A percentile compares a stretch with the other conserved stretches of the same genome.
Evolutionary conservation across 768 basidiomycete genomes (phyloP).

Genomic region (Amanita subjunquillea): DNA sequence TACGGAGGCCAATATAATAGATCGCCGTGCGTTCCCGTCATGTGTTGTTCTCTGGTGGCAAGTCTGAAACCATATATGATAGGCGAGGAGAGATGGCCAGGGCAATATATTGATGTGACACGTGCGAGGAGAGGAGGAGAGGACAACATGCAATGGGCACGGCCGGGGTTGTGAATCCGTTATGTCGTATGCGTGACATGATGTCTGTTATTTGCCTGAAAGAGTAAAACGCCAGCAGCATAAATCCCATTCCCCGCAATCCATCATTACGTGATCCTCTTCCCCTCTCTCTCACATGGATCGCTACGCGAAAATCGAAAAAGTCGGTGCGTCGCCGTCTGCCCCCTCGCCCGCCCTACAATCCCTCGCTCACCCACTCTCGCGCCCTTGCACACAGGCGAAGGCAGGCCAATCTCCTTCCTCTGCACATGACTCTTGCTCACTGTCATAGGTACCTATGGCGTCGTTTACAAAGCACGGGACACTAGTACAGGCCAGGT

Average conservation of each 20-base stretch:
- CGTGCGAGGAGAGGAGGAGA: constrained; percentile 42
- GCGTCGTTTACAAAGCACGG: constrained; percentile 95
- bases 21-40: constrained; percentile 45
- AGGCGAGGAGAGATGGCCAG: constrained; percentile 66
- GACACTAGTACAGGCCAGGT: constrained; percentile 71
- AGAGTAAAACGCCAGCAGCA: background rate
- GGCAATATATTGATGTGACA: constrained; percentile 69
- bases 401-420: constrained; percentile 20
- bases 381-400: constrained; percentile 21
- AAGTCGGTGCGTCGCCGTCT: constrained; percentile 74
- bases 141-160: constrained; percentile 60
- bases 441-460: constrained; percentile 73
- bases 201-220: background rate
- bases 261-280: constrained; percentile 17
- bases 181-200: background rate
- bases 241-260: background rate
- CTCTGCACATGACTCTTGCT: too few relatives aligned
- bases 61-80: constrained; percentile 6
- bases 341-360: constrained; percentile 9
- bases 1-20: constrained; percentile 49
- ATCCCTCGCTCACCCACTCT: background rate
- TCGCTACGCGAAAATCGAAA: constrained; percentile 91
- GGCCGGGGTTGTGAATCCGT: constrained; percentile 33
- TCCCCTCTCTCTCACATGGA: constrained; percentile 25
- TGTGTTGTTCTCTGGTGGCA: background rate